Evolutionary conservation across 345 rosid genomes (phyloP), one percentile per base, ranked within the genome.

Genomic region (Mallotus nudiflorus): DNA sequence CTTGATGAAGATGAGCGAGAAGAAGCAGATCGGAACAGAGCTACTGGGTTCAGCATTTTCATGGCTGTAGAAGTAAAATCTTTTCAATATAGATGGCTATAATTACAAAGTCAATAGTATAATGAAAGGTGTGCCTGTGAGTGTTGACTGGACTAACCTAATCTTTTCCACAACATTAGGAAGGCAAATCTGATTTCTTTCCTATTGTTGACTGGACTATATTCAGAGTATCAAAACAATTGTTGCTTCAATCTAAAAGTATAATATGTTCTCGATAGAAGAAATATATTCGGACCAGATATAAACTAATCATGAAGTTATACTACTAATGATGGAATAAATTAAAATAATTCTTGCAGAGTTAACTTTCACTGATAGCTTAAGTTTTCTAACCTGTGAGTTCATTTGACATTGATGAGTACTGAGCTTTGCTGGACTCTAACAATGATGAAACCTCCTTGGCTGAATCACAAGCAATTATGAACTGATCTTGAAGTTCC

Each of bases 21-120:
- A 56, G 99, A 95, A 63, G 93, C 91, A 40, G 99, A 92, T 10
- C 93, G 96, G 78, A 95, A 72, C 71, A 92, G 73, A 76, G 96
- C 97, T 69, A 89, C 93, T 27, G 97, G 99, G 82, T 95, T 95
- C 90, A 95, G 75, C 86, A 84, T 89, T 75, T 89, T 92, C 83
- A 80, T 81, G 44, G 94, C 99, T 95, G 89, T 72, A 82, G 78
- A 44, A 70, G 55, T 44, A 56, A 67, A 53, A 33, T 4, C 27
- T 9, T 22, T 60, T 60, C 48, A 48, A 8, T 68, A 7, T 4
- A 33, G 53, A 62, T n/a, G 8, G 24, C 44, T 39, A 49, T 48
- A 15, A 54, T 28, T 9, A 51, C 45, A 10, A 18, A 54, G 9
- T 20, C 14, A 16, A 31, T 27, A 42, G 4, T 39, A 55, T 28